These are phyloP conservation scores for Hyaloscypha variabilis DNA, from an alignment of 495 filamentous ascomycete species.

Conservation along the genomic window DNA sequence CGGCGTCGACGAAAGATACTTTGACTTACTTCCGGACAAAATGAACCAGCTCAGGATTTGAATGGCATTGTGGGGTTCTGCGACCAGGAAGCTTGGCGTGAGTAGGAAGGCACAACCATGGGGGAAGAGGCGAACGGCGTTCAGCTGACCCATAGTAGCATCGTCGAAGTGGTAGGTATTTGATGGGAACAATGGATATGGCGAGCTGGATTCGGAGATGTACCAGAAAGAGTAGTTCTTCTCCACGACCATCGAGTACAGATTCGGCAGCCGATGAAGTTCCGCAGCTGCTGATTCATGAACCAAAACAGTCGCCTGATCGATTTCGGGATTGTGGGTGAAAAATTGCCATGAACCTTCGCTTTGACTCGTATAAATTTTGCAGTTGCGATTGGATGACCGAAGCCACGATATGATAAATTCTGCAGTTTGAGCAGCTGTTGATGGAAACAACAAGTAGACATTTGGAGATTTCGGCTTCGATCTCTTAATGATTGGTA, in stretches of 20 bases:
- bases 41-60: constrained; percentile 62
- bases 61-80: constrained; percentile 49
- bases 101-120: constrained; percentile 59
- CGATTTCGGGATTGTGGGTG: background rate
- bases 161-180: background rate
- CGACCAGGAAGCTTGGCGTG: constrained; percentile 63
- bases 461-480: constrained; percentile 16
- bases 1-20: constrained; percentile 32
- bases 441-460: constrained; percentile 27
- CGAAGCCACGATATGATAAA: constrained; percentile 25
- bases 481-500: constrained; percentile 5
- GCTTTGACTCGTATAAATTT: constrained; percentile 23
- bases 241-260: background rate
- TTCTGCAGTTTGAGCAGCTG: constrained; percentile 7
- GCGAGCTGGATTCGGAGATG: constrained; percentile 15
- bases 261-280: constrained; percentile 14
- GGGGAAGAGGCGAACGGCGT: constrained; percentile 54
- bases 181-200: constrained; percentile 21
- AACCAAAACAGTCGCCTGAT: constrained; percentile 20
- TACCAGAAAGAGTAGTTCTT: constrained; percentile 23
- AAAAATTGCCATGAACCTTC: constrained; percentile 31
- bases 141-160: constrained; percentile 17
- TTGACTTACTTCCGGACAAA: constrained; percentile 11
- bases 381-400: constrained; percentile 14
- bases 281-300: constrained; percentile 28